phyloP scores from a whole-genome alignment of 2,329 filamentous ascomycete genomes.

The Paramyrothecium sp. region DNA sequence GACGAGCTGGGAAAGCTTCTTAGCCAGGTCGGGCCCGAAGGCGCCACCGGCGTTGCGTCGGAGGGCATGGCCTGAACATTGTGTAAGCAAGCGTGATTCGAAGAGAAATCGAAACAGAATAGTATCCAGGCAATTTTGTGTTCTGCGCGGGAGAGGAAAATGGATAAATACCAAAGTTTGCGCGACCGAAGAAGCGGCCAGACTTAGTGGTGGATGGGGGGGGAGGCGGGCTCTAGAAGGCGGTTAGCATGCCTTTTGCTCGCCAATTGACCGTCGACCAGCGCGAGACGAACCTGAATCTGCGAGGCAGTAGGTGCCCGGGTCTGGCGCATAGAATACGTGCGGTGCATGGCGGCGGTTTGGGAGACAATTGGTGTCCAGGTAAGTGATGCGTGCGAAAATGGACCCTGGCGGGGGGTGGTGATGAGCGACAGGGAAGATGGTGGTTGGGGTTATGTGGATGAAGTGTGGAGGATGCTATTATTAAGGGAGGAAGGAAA shows the following conservation, averaged over 20 bases:
- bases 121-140: not conserved
- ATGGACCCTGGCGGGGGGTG: conserved; percentile 2
- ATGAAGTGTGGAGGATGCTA: conserved; percentile 11
- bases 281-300: conserved; percentile 48
- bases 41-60: conserved; percentile 73
- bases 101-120: not conserved
- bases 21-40: conserved; percentile 83
- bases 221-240: conserved; percentile 82
- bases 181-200: conserved; percentile 82
- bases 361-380: no score
- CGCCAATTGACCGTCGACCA: conserved; percentile 6
- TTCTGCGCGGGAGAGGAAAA: conserved; percentile 2
- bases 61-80: conserved; percentile 58
- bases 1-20: conserved; percentile 95
- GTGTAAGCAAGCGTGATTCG: not conserved
- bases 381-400: conserved; percentile 1
- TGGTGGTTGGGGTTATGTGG: conserved; percentile 14
- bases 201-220: conserved; percentile 89
- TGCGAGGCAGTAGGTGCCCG: conserved; percentile 91
- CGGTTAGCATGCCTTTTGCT: not conserved
- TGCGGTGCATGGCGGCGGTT: conserved; percentile 78
- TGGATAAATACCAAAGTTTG: conserved; percentile 73
- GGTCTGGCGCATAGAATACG: conserved; percentile 97
- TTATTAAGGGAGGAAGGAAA: conserved; percentile 13
- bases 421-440: conserved; percentile 12